Evolutionary conservation across 768 basidiomycete species (phyloP), one percentile per base, ranked within the genome.

Genomic region (Amanita molliuscula): DNA sequence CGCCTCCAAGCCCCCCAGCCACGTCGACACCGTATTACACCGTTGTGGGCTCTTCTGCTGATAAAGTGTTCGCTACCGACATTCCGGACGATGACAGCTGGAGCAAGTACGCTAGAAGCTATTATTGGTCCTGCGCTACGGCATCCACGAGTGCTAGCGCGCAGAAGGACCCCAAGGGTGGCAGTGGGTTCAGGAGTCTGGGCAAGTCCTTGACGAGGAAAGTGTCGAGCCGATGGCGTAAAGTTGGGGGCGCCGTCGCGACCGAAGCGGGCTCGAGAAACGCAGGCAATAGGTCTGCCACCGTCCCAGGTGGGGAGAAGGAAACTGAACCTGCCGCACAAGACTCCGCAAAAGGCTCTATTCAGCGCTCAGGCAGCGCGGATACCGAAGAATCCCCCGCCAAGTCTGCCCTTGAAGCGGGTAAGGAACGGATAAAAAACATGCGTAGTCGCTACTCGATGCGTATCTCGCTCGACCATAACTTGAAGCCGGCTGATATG

Each of bases 181-280:
- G 31, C 21, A n/a, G 41, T 42, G 42, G 25, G 28, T 36, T 48
- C 23, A 23, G 21, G 34, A 18, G 35, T 36, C n/a, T 48, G 26
- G 47, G 47, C 10, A 48, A 48, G 36, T 25, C 47, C 20, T 18
- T 48, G 21, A 48, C 47, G 16, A 48, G 47, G 25, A 48, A 48
- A 18, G 47, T 48, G 6, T 48, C 47, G 3, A 48, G n/a, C 21
- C 16, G 35, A 4, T 48, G 47, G 47, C 18, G 26, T 26, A 25
- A 23, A 28, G 25, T 20, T 13, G 35, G 37, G 11, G 29, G 20
- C 3, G 20, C 11, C 16, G 6, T 35, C 21, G 33, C 29, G 28
- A 9, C n/a, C 11, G 45, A 40, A 21, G 38, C 20, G 21, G 18
- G 20, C 21, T 5, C 18, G 8, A 18, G 21, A 8, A 13, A 34